Evolutionary conservation across 306 rosid species (phyloP).

Genomic region (Medicago arabica): DNA sequence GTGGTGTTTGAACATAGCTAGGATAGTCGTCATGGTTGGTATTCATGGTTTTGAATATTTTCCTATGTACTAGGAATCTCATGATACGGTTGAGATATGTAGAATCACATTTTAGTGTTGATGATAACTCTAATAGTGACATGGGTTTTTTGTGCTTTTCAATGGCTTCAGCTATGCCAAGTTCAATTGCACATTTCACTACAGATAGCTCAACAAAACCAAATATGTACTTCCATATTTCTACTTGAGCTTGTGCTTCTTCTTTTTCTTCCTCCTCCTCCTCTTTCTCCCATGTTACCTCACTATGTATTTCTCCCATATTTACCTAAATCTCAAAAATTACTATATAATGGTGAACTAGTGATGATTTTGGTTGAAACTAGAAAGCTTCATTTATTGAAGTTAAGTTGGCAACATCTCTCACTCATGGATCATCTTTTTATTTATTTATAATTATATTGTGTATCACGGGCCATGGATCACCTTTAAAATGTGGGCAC

Average conservation of each 20-base stretch:
- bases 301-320: slow-evolving; percentile 41
- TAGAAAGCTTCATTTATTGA: slow-evolving; percentile 27
- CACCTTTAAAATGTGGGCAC: neutral
- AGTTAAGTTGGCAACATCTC: neutral
- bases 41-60: slow-evolving; percentile 52
- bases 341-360: neutral
- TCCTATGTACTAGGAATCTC: slow-evolving; percentile 58
- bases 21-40: neutral
- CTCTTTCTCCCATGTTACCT: neutral
- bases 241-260: slow-evolving; percentile 46
- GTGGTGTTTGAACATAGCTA: slow-evolving; percentile 43
- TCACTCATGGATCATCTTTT: neutral
- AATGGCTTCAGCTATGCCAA: slow-evolving; percentile 66
- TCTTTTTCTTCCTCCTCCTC: slow-evolving; percentile 43
- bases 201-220: slow-evolving; percentile 68
- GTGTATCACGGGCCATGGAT: neutral
- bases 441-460: neutral
- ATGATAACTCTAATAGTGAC: slow-evolving; percentile 56
- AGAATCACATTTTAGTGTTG: slow-evolving; percentile 49
- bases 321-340: neutral
- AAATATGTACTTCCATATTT: slow-evolving; percentile 56
- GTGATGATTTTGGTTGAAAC: slow-evolving; percentile 1
- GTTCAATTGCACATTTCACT: slow-evolving; percentile 71
- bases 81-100: slow-evolving; percentile 52
- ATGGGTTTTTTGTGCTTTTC: slow-evolving; percentile 60